Evolutionary conservation across 2,329 filamentous ascomycete genomes (phyloP).

Genomic region (Nothophoma quercina): DNA sequence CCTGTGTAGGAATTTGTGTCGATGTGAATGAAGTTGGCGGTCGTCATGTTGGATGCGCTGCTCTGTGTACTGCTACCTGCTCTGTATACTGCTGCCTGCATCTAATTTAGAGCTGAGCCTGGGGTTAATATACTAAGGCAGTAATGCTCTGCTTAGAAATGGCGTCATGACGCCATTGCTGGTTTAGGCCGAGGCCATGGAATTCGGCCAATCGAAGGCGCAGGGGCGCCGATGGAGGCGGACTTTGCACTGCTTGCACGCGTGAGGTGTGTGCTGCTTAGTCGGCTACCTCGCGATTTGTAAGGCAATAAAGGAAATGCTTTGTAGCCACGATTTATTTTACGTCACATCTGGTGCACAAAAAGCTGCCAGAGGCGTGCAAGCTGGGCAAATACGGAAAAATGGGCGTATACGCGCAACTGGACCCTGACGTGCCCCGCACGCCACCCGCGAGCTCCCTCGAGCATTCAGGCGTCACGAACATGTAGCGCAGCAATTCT

Average conservation of each 20-base stretch:
- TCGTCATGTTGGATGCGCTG: slow-evolving; percentile 60
- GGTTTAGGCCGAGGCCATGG: slow-evolving; percentile 17
- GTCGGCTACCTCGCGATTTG: slow-evolving; percentile 6
- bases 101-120: not conserved
- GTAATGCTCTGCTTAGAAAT: slow-evolving; percentile 33
- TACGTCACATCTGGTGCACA: not conserved
- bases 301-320: not conserved
- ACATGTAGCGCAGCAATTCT: not conserved
- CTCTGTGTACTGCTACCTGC: not conserved
- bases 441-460: not conserved
- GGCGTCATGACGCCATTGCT: slow-evolving; percentile 29
- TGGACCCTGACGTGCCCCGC: not conserved
- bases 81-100: not conserved
- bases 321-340: not conserved
- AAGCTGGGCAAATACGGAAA: not conserved
- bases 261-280: not conserved
- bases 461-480: not conserved
- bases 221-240: not conserved
- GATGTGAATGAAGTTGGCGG: slow-evolving; percentile 66
- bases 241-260: not conserved
- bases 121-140: slow-evolving; percentile 19
- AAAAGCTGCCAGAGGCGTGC: no score
- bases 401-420: no score
- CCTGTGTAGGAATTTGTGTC: slow-evolving; percentile 60
- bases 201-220: slow-evolving; percentile 22